Base-by-base conservation (phyloP, 2,329 filamentous ascomycete species). In the Pyrenophora tritici-repentis region DNA sequence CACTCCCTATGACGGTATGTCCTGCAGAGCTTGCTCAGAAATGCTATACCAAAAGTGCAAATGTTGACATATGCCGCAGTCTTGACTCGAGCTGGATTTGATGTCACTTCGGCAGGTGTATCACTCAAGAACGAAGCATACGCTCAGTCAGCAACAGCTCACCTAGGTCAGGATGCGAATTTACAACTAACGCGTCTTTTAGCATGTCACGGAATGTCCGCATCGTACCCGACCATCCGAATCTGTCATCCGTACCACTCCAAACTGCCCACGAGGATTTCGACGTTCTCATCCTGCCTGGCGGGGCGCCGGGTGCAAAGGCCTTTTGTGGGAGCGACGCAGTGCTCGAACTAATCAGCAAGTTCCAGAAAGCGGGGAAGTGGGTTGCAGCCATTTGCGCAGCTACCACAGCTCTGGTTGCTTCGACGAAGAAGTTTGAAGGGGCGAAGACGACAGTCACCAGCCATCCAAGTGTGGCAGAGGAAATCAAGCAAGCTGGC, bases 121-220 rank as follows among this genome's bases (percentile, higher is more conserved):
- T 43, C 68, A 2, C 65, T 75, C 13, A 63, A 72, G 37, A 68
- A 72, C 16, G 58, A 68, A 18, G 34, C 16, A 9, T 63, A 58
- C 24, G 69, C 70, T 18, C 62, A 66, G 72, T 73, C 56, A 50
- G 66, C 32, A 17, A 13, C 32, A 6, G n/a, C 20, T 17, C 17
- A 3, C 20, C 14, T 3, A 41, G n/a, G 20, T 17, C n/a, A 10
- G 16, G 18, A 2, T n/a, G 12, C 2, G 7, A 3, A 12, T 3
- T 38, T 12, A 18, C 43, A 34, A 41, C 26, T 29, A 16, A 31
- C 42, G 26, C n/a, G 13, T 16, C 39, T 33, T 39, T 14, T 43
- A 75, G 70, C 55, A 70, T 73, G 61, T 69, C 72, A 2, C 70
- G 73, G 42, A 70, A 71, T 45, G 58, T 74, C 55, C 68, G 68